Evolutionary conservation across 2,329 filamentous ascomycete genomes (phyloP).

Genomic region (Didymella pomorum): DNA sequence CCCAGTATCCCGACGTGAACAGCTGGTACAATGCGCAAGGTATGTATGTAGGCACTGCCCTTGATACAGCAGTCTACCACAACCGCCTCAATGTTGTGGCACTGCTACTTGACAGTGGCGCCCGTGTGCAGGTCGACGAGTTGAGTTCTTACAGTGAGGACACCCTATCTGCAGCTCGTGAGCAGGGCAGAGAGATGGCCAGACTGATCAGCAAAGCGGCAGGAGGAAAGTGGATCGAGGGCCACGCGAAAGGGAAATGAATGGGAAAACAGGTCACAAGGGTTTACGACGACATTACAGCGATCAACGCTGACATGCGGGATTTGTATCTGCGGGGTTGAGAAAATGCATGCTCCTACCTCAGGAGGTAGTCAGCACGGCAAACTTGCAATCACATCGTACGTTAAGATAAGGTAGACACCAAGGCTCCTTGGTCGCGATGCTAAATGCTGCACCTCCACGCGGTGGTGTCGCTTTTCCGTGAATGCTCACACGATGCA

Average conservation of each 20-base stretch:
- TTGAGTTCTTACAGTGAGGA: not conserved
- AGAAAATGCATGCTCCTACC: not conserved
- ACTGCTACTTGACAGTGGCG: not conserved
- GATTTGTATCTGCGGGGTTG: not conserved
- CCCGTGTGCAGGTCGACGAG: not conserved
- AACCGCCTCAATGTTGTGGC: not conserved
- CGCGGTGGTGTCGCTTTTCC: slow-evolving; percentile 4
- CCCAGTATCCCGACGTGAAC: not conserved
- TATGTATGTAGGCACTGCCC: not conserved
- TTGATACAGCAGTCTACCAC: not conserved
- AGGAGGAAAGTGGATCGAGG: not conserved
- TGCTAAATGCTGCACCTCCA: not conserved
- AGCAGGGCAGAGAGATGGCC: not conserved
- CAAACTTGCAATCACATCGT: not conserved
- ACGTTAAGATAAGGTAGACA: slow-evolving; percentile 17
- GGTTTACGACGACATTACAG: not conserved
- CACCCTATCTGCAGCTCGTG: not conserved
- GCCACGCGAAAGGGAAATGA: not conserved
- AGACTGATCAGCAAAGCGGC: not conserved
- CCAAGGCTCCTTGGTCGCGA: not conserved
- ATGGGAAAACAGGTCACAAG: not conserved
- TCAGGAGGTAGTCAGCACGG: not conserved
- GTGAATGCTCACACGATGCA: not conserved
- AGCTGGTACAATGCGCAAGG: not conserved
- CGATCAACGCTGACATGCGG: not conserved